A percentile compares a stretch with the other conserved stretches of the same genome.
Conservation (phyloP, 768 basidiomycete genomes). For the Boletus rubroflammeus region DNA sequence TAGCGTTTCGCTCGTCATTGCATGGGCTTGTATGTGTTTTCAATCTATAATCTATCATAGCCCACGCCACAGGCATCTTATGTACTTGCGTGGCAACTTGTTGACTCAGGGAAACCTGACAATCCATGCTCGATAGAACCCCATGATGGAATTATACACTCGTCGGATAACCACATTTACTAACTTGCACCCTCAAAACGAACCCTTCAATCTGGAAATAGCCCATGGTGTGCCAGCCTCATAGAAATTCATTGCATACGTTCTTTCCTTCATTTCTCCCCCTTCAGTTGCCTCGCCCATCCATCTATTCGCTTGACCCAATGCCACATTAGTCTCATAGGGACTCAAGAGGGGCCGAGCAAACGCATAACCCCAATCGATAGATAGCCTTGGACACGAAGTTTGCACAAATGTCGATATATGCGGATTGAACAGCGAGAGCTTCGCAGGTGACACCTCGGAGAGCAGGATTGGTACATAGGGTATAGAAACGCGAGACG, state of each 20-base stretch:
- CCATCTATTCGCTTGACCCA: constrained; percentile 68
- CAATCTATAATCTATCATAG: not conserved
- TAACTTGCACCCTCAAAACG: constrained; percentile 34
- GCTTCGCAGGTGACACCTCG: constrained; percentile 93
- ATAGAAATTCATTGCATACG: constrained; percentile 98
- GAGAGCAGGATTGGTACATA: constrained; percentile 90
- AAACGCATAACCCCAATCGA: constrained; percentile 99
- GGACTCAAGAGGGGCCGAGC: constrained; percentile 83
- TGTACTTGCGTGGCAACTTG: not conserved
- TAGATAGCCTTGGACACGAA: constrained; percentile 91
- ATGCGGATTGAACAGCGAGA: constrained; percentile 76
- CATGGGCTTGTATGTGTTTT: not conserved
- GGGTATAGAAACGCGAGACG: constrained; percentile 55
- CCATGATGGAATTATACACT: not conserved
- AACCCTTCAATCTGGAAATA: constrained; percentile 53
- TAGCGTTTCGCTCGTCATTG: constrained; percentile 4
- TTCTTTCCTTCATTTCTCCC: constrained; percentile 19
- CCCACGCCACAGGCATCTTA: not conserved
- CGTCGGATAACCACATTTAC: not conserved
- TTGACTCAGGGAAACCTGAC: not conserved
- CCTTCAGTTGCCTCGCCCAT: constrained; percentile 36
- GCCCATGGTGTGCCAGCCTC: constrained; percentile 78
- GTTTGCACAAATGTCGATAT: constrained; percentile 94
- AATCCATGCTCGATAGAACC: no score
- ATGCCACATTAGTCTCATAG: constrained; percentile 87